Evolutionary conservation across 163 green algal genomes (phyloP), one percentile per base, ranked within the genome.

Genomic region (Scenedesmus sp.): DNA sequence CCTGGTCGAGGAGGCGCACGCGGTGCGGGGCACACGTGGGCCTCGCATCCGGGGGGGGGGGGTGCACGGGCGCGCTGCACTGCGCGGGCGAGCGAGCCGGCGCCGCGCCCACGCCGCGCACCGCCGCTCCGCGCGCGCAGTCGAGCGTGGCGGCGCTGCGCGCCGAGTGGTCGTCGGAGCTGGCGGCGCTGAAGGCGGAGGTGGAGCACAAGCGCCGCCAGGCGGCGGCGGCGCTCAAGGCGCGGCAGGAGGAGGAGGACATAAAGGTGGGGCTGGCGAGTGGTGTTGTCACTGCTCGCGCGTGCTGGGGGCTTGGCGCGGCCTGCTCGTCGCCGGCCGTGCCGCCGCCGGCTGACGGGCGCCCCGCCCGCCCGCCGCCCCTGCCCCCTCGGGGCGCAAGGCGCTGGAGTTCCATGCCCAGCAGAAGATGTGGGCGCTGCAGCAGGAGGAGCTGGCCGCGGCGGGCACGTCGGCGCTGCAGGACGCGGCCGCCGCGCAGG

Each of bases 401-500:
- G 78, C 75, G 4, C 70, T 92, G 31, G 84, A 91, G 73, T 91
- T 92, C 66, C 79, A 86, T 57, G 83, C 88, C 4, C 74, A 84
- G 54, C 88, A 91, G 75, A 80, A 81, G 11, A 76, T 87, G 50
- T 81, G 77, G 57, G 82, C 81, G 6, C 83, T 92, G 78, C 70
- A 91, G 66, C 71, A 88, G 24, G 84, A 90, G 34, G 64, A 77
- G 20, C 44, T 77, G 39, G 74, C 78, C 14, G 48, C 76, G 3
- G 87, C 87, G 7, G 77, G 81, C 33, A 63, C 60, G 1, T 70
- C 58, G 5, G 63, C 63, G 20, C 69, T 89, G 63, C 70, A 81
- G 51, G 77, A 89, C 29, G 71, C 83, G 73, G 74, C 82, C 24
- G 51, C 65, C 34, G 51, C 69, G 26, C 63, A 77, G 64, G 63